Evolutionary conservation across 2,329 filamentous ascomycete genomes (phyloP), one percentile per base, ranked within the genome.

Genomic region (Phaeosphaeria sp.): DNA sequence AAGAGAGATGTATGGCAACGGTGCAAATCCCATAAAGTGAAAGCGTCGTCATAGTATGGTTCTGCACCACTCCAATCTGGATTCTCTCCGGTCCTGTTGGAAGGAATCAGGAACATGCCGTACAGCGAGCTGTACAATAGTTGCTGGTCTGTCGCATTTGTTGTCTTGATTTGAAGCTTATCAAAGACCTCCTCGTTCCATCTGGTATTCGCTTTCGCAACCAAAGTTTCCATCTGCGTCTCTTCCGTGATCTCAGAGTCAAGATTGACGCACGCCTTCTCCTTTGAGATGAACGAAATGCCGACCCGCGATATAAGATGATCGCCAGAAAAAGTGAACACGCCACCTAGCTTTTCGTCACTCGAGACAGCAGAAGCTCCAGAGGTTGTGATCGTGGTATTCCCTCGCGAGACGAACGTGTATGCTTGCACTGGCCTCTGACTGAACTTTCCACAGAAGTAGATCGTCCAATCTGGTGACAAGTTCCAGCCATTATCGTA

Each of bases 21-120:
- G 72, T 90, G 89, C 67, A 81, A 73, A 62, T 82, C 78, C 89
- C 89, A 91, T 21, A 89, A 83, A 0, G 89, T 91, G 67, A 90
- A 90, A 17, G 89, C 85, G 57, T 91, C 89, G 57, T 90, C 86
- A 66, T 89, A 91, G 67, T 90, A 90, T 1, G 89, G 89, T 71
- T 91, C 89, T 0, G 70, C 65, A 1, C 86, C 88, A 1, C 77
- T 71, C 89, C 89, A 91, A 0, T 82, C 74, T 0, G 89, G 88
- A 58, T 91, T 92, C 69, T 91, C 89, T 0, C 87, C 88, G 0
- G 88, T 90, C 60, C 87, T 85, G 69, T 91, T 90, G 0, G 87
- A 88, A 0, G 89, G 89, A 36, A 90, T 83, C 11, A 91, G 73
- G 57, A 87, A 85, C 85, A 89, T 89, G 64, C 89, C 88, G 67